Evolutionary conservation across 371 early-diverging fungal genomes (phyloP).

Genomic region (Conidiobolus incongruus): DNA sequence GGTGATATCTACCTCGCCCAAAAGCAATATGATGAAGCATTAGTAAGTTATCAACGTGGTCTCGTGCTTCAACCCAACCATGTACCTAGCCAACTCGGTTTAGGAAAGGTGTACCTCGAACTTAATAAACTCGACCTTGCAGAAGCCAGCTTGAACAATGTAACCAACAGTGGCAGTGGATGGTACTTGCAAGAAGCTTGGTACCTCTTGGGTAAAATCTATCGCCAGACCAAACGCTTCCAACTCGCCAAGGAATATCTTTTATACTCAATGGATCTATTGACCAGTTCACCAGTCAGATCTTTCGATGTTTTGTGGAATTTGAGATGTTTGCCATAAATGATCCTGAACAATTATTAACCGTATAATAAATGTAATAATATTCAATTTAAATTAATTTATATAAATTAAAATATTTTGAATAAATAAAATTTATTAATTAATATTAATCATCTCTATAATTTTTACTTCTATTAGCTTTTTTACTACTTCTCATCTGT

Average conservation of each 20-base stretch:
- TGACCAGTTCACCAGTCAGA: slow-evolving; percentile 32
- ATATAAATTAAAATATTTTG: too few relatives aligned
- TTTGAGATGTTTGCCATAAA: background rate
- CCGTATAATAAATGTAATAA: too few relatives aligned
- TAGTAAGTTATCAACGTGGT: slow-evolving; percentile 24
- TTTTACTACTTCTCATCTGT: too few relatives aligned
- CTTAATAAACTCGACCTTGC: background rate
- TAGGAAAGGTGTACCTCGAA: background rate
- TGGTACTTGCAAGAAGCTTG: slow-evolving; percentile 43
- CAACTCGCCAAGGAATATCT: slow-evolving; percentile 34
- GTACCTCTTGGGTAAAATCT: slow-evolving; percentile 28
- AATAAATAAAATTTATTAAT: too few relatives aligned
- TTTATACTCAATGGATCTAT: slow-evolving; percentile 45
- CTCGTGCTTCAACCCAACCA: slow-evolving; percentile 20
- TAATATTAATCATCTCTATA: too few relatives aligned
- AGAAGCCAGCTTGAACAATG: slow-evolving; percentile 11
- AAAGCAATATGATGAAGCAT: slow-evolving; percentile 16
- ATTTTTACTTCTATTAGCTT: too few relatives aligned
- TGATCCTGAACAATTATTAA: too few relatives aligned
- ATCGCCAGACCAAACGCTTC: slow-evolving; percentile 21
- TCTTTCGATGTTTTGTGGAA: slow-evolving; percentile 19
- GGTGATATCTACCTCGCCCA: slow-evolving; percentile 20
- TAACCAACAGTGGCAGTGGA: slow-evolving; percentile 21
- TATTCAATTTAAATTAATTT: too few relatives aligned
- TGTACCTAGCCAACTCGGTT: background rate